A percentile compares a stretch with the other conserved stretches of the same genome.
Conservation (phyloP, 139 green algal genomes). For the Limnomonas spitsbergensis region DNA sequence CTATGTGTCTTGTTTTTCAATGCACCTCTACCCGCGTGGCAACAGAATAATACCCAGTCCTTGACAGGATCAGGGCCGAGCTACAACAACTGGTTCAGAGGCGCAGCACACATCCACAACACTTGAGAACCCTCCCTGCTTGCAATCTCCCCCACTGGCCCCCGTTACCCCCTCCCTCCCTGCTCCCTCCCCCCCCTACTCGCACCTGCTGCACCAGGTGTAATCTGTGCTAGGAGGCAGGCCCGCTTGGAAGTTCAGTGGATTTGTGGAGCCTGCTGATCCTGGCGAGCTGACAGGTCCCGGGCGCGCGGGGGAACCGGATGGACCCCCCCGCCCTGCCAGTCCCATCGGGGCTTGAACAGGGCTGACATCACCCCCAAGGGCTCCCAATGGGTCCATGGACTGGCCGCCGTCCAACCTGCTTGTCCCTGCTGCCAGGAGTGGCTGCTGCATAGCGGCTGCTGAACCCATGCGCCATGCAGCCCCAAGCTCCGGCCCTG, state of each 20-base stretch:
- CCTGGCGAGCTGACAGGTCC: not conserved
- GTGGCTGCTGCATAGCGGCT: not conserved
- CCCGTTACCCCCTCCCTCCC: not conserved
- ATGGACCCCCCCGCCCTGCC: too few relatives aligned
- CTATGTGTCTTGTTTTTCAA: not conserved
- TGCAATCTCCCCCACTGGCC: not conserved
- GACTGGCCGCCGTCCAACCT: too few relatives aligned
- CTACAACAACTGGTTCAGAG: too few relatives aligned
- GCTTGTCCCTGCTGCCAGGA: too few relatives aligned
- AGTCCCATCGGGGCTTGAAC: too few relatives aligned
- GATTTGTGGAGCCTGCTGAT: not conserved
- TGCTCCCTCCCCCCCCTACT: not conserved
- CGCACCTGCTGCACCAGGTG: conserved; percentile 20
- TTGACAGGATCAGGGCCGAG: too few relatives aligned
- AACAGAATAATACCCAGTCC: too few relatives aligned
- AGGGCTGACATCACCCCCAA: too few relatives aligned
- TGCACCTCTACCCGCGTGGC: not conserved
- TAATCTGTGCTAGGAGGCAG: conserved; percentile 20
- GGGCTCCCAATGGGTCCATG: too few relatives aligned
- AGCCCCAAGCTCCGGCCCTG: not conserved
- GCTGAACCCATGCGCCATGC: not conserved
- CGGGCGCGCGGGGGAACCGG: too few relatives aligned
- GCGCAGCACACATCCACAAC: not conserved
- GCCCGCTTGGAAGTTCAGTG: not conserved
- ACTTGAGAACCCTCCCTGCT: not conserved